Conservation (phyloP, 768 basidiomycete species). For the Xanthoconium purpureum region DNA sequence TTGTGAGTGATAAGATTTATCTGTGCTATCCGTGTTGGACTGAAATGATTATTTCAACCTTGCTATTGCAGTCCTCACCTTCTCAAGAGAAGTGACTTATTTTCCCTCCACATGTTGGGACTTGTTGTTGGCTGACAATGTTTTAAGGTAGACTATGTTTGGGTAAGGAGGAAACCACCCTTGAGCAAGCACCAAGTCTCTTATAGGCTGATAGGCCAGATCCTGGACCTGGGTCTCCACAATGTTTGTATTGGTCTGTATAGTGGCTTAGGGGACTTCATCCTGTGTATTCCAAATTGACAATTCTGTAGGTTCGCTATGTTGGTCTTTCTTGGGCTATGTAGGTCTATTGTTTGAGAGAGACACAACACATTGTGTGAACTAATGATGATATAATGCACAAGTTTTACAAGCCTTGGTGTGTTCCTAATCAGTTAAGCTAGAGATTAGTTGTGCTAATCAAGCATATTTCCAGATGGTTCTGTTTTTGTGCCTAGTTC, state of each 20-base stretch:
- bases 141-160: slow-evolving; percentile 1
- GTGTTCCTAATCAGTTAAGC: background rate
- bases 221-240: background rate
- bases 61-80: background rate
- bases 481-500: background rate
- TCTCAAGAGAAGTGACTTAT: background rate
- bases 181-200: background rate
- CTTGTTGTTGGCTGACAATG: background rate
- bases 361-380: no score
- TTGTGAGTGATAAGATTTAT: background rate
- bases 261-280: background rate
- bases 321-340: background rate
- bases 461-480: background rate
- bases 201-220: background rate
- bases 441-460: background rate
- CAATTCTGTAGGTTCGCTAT: background rate
- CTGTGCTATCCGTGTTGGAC: background rate
- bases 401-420: background rate
- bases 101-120: background rate
- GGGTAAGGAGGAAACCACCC: background rate
- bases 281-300: background rate
- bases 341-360: background rate
- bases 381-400: no score
- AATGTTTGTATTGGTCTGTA: background rate
- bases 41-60: background rate